Conservation (phyloP, 2,329 filamentous ascomycete species). For the Epichloe baconii region DNA sequence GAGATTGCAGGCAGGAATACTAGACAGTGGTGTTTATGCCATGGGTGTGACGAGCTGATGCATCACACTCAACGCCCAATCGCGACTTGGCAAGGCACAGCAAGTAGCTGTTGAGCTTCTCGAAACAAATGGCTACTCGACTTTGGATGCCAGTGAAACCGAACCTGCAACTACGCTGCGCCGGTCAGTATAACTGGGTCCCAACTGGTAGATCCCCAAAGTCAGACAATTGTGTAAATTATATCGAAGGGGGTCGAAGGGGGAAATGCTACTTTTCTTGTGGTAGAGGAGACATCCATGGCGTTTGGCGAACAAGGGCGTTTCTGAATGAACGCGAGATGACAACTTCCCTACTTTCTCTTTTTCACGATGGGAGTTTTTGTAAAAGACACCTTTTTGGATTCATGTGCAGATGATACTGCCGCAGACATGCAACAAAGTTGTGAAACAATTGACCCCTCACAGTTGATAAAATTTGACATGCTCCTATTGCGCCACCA, state of each 20-base stretch:
- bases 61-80: not conserved
- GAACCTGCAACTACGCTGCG: not conserved
- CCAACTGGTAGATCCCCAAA: not conserved
- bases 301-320: not conserved
- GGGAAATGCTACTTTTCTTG: not conserved
- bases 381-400: not conserved
- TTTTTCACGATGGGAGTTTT: not conserved
- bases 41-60: conserved; percentile 18
- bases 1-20: conserved; percentile 27
- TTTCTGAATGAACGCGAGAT: not conserved
- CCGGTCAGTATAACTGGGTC: not conserved
- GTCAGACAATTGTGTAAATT: not conserved
- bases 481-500: not conserved
- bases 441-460: not conserved
- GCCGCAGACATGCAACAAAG: not conserved
- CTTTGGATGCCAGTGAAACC: not conserved
- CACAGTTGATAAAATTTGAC: too few species aligned
- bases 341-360: not conserved
- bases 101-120: not conserved
- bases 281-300: not conserved
- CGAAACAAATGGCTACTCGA: not conserved
- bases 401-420: not conserved
- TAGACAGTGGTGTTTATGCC: conserved; percentile 24
- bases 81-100: not conserved
- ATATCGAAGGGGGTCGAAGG: not conserved